Percentiles rank a stretch among this genome's conserved stretches.
These are phyloP conservation scores for Zoysia matrella DNA, from an alignment of 202 grass and related monocot species.

Conservation along the genomic window DNA sequence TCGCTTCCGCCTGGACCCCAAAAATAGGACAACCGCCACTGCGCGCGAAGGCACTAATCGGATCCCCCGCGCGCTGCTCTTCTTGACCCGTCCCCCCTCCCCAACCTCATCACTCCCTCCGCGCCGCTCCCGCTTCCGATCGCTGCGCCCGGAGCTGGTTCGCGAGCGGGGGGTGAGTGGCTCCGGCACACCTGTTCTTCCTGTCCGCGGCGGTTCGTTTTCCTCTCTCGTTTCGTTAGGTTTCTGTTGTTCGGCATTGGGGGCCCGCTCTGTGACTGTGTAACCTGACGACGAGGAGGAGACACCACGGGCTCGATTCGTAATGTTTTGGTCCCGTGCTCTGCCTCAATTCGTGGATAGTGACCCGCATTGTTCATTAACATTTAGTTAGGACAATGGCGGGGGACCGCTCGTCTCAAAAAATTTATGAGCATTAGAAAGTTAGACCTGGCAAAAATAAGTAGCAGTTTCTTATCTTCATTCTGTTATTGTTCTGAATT, in stretches of 20 bases:
- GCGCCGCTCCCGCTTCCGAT: not conserved
- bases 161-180: not conserved
- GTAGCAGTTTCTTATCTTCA: no score
- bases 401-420: not conserved
- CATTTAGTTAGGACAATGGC: not conserved
- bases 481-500: no score
- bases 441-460: no score
- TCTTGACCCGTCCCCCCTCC: not conserved
- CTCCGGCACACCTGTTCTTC: not conserved
- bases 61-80: not conserved
- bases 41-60: constrained; percentile 13
- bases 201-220: not conserved
- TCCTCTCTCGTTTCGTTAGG: not conserved
- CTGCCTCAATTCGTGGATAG: not conserved
- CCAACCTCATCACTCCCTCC: not conserved
- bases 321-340: not conserved
- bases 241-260: not conserved
- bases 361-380: not conserved
- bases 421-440: no score
- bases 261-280: not conserved
- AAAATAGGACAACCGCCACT: not conserved
- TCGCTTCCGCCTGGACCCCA: not conserved
- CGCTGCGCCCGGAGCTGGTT: not conserved
- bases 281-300: not conserved
- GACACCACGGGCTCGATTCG: not conserved